A percentile compares a stretch with the other conserved stretches of the same genome.
Evolutionary conservation across 2,329 filamentous ascomycete genomes (phyloP).

Genomic region (Colletotrichum noveboracense): DNA sequence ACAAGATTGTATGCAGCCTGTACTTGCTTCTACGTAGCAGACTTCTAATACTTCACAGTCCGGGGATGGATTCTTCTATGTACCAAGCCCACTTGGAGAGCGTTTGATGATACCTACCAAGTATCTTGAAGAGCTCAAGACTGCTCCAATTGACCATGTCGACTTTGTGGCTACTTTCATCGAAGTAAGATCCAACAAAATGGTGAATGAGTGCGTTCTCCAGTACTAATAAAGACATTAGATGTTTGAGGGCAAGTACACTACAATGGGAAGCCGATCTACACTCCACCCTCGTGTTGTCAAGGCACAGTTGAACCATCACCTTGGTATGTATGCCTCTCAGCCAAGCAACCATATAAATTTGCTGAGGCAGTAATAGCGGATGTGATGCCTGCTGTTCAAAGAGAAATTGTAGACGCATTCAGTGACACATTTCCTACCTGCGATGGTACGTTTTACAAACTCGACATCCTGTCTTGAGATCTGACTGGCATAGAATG

Average conservation of each 20-base stretch:
- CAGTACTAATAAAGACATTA: background rate
- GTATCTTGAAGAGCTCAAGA: constrained; percentile 32
- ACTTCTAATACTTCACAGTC: background rate
- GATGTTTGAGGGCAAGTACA: constrained; percentile 38
- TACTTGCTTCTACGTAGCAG: background rate
- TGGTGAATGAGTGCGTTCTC: background rate
- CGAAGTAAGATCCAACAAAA: background rate
- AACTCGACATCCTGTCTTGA: background rate
- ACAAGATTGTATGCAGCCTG: background rate
- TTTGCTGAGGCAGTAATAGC: background rate
- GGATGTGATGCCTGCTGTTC: background rate
- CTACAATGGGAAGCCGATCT: constrained; percentile 31
- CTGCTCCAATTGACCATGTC: constrained; percentile 27
- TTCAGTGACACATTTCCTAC: background rate
- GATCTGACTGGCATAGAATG: constrained; percentile 22
- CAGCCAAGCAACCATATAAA: background rate
- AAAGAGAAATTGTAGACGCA: background rate
- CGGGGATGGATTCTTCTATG: constrained; percentile 22
- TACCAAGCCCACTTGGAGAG: constrained; percentile 30
- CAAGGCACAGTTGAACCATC: constrained; percentile 28
- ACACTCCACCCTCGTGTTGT: constrained; percentile 31
- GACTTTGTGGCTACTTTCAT: constrained; percentile 32
- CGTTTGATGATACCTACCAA: constrained; percentile 31
- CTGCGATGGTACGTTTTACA: background rate
- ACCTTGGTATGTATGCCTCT: background rate